These are phyloP conservation scores for Dothidotthia symphoricarpi DNA, from an alignment of 2,329 filamentous ascomycete species.

Conservation along the genomic window DNA sequence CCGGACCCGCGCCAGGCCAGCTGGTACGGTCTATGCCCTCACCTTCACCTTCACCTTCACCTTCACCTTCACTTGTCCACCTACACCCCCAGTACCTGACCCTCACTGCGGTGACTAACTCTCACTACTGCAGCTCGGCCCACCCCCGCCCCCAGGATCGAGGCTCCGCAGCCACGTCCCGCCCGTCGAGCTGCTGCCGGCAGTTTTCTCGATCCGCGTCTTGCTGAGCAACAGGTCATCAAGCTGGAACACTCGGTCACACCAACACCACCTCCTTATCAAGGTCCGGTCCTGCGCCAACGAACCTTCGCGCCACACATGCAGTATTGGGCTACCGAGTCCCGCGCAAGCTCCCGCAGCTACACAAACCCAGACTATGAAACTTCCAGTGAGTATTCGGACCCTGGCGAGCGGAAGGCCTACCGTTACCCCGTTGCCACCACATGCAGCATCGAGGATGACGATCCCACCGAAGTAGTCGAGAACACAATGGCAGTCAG, in stretches of 20 bases:
- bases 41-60: neutral
- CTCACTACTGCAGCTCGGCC: constrained; percentile 23
- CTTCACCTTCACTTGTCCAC: neutral
- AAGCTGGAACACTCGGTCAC: constrained; percentile 34
- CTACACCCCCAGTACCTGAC: too few relatives aligned
- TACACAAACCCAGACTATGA: constrained; percentile 41
- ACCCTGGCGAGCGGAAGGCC: constrained; percentile 28
- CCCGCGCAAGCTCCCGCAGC: constrained; percentile 38
- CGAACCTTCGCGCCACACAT: constrained; percentile 38
- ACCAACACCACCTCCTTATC: constrained; percentile 29
- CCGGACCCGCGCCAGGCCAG: constrained; percentile 46
- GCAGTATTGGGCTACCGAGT: constrained; percentile 40
- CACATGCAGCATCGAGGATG: constrained; percentile 32
- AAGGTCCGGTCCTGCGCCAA: constrained; percentile 32
- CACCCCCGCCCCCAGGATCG: constrained; percentile 20
- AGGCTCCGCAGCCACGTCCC: constrained; percentile 27
- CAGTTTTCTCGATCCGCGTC: constrained; percentile 38
- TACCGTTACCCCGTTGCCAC: constrained; percentile 26
- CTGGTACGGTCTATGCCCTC: constrained; percentile 24
- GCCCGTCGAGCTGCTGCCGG: constrained; percentile 23
- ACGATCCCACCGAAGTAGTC: constrained; percentile 24
- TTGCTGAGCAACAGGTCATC: constrained; percentile 38
- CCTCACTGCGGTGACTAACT: constrained; percentile 29
- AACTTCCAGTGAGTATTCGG: constrained; percentile 40
- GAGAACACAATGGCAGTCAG: constrained; percentile 31